phyloP scores from a whole-genome alignment of 495 filamentous ascomycete genomes.

The Aspergillus campestris region DNA sequence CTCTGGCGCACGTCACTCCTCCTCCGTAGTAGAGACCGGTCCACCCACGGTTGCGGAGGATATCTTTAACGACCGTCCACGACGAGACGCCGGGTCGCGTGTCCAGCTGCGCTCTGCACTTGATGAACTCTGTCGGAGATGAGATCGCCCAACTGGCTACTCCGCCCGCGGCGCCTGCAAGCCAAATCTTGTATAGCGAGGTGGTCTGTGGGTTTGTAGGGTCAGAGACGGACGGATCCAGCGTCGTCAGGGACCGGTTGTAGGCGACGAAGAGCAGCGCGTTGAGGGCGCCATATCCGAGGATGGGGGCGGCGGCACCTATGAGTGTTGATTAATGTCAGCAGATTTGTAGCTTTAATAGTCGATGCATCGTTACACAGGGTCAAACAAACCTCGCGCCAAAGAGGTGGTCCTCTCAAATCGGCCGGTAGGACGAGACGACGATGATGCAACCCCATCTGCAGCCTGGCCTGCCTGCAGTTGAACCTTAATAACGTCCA shows the following conservation, averaged over 20 bases:
- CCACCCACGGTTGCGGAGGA: constrained; percentile 53
- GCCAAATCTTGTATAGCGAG: constrained; percentile 48
- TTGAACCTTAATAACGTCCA: constrained; percentile 79
- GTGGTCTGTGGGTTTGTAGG: constrained; percentile 28
- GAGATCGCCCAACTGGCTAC: constrained; percentile 74
- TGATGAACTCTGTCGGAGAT: constrained; percentile 80
- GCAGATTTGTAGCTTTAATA: constrained; percentile 1
- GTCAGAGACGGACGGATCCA: constrained; percentile 38
- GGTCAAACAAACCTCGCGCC: constrained; percentile 32
- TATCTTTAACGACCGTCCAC: constrained; percentile 52
- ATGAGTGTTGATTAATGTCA: not conserved
- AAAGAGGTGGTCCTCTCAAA: constrained; percentile 39
- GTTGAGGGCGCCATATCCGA: constrained; percentile 85
- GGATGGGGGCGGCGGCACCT: constrained; percentile 72
- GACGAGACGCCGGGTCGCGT: constrained; percentile 35
- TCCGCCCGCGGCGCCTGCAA: constrained; percentile 69
- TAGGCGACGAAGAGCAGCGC: constrained; percentile 80
- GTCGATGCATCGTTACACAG: not conserved
- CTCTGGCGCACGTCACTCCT: constrained; percentile 65
- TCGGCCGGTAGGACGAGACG: constrained; percentile 20
- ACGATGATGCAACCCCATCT: constrained; percentile 14
- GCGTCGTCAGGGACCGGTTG: constrained; percentile 59
- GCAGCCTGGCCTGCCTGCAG: constrained; percentile 53
- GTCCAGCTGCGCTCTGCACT: constrained; percentile 69
- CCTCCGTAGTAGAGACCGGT: constrained; percentile 72